Conservation (phyloP, 169 alveolate genomes). For the Cryptosporidium viatorum region DNA sequence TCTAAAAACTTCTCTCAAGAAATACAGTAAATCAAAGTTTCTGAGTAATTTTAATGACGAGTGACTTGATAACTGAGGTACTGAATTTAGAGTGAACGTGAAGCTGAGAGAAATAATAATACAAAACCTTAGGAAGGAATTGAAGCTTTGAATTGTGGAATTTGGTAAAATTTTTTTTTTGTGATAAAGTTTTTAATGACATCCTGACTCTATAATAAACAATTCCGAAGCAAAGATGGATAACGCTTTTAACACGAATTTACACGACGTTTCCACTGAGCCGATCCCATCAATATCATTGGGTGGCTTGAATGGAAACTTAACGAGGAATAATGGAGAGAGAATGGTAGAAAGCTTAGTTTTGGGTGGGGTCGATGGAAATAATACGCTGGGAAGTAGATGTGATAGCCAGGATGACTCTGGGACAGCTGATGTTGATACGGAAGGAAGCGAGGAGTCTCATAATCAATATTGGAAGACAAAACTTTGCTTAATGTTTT, state of each 20-base stretch:
- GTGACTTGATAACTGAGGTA: background rate
- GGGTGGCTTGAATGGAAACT: slow-evolving; percentile 5
- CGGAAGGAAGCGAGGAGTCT: slow-evolving; percentile 13
- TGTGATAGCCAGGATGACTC: slow-evolving; percentile 1
- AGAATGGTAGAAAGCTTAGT: background rate
- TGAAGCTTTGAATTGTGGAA: background rate
- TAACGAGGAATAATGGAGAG: background rate
- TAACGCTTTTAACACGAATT: slow-evolving; percentile 9
- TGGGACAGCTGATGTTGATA: slow-evolving; percentile 4
- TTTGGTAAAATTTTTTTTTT: background rate
- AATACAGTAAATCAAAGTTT: background rate
- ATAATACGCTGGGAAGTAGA: background rate
- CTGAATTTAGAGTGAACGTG: background rate
- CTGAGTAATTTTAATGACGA: background rate
- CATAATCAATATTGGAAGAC: slow-evolving; percentile 75
- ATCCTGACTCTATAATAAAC: background rate
- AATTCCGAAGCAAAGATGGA: slow-evolving; percentile 18
- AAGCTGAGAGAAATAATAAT: background rate
- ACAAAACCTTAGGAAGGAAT: background rate
- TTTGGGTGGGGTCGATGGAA: background rate
- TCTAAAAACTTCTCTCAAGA: background rate
- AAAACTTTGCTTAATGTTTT: slow-evolving; percentile 65
- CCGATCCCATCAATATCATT: background rate
- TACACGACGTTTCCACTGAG: slow-evolving; percentile 2
- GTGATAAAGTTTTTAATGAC: slow-evolving; percentile 3